A percentile compares a stretch with the other conserved stretches of the same genome.
phyloP scores from a whole-genome alignment of 345 rosid genomes.

The Litchi chinensis region DNA sequence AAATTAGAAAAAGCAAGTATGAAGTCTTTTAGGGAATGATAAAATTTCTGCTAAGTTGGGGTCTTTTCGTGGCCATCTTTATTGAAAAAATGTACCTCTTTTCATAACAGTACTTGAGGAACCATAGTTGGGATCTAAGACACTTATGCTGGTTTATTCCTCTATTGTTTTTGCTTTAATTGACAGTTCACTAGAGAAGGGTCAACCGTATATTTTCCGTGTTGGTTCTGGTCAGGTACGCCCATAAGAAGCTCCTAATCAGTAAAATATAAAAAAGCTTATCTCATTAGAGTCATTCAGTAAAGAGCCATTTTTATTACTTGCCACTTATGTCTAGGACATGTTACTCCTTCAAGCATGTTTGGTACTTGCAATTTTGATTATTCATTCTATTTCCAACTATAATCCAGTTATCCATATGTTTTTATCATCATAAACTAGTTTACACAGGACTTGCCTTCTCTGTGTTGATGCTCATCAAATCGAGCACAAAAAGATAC shows the following conservation, averaged over 20 bases:
- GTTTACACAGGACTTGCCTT: not conserved
- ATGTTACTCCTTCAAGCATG: not conserved
- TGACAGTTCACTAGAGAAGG: constrained; percentile 88
- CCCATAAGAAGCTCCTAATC: not conserved
- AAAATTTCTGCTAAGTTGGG: not conserved
- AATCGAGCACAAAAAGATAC: not conserved
- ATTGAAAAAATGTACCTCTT: not conserved
- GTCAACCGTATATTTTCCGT: constrained; percentile 74
- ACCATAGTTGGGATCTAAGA: not conserved
- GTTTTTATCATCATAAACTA: not conserved
- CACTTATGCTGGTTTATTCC: constrained; percentile 4
- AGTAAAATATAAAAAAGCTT: not conserved
- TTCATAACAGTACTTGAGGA: not conserved
- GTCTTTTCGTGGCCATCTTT: not conserved
- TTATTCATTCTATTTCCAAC: not conserved
- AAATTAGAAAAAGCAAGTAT: not conserved
- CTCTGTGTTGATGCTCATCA: not conserved
- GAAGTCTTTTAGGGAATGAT: not conserved
- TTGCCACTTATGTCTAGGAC: not conserved
- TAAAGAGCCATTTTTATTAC: not conserved
- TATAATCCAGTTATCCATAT: not conserved
- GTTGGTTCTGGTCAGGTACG: constrained; percentile 94
- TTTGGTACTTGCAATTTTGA: not conserved
- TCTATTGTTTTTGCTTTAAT: constrained; percentile 15
- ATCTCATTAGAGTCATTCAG: not conserved